phyloP scores from a whole-genome alignment of 2,329 filamentous ascomycete genomes.

The Colletotrichum liriopes region DNA sequence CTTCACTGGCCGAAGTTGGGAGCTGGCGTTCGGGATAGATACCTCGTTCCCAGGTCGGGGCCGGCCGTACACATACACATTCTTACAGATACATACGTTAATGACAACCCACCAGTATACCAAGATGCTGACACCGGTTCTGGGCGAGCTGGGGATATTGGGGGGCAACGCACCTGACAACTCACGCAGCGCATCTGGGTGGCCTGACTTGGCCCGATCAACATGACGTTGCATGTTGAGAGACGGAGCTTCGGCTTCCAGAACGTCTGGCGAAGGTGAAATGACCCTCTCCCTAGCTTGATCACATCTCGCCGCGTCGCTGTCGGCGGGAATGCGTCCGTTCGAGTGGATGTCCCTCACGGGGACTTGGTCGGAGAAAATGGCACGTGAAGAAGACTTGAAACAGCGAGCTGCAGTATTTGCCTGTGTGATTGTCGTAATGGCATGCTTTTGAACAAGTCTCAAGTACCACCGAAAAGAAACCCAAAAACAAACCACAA shows the following conservation, averaged over 20 bases:
- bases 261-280: background rate
- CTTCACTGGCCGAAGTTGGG: slow-evolving; percentile 15
- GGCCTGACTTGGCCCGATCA: background rate
- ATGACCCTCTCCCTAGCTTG: background rate
- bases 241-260: slow-evolving; percentile 25
- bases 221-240: background rate
- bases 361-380: background rate
- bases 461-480: background rate
- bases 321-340: slow-evolving; percentile 27
- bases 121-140: background rate
- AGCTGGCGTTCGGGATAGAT: slow-evolving; percentile 42
- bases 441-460: background rate
- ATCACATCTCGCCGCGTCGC: background rate
- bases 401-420: slow-evolving; percentile 21
- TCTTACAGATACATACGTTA: slow-evolving; percentile 37
- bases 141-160: background rate
- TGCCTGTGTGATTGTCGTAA: background rate
- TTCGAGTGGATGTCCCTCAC: background rate
- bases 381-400: background rate
- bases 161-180: background rate
- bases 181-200: background rate
- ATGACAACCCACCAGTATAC: slow-evolving; percentile 26
- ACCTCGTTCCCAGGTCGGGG: slow-evolving; percentile 36
- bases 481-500: no score
- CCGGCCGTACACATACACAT: slow-evolving; percentile 33